Evolutionary conservation across 2,329 filamentous ascomycete species (phyloP), one percentile per base, ranked within the genome.

Genomic region (Acephala macrosclerotiorum): DNA sequence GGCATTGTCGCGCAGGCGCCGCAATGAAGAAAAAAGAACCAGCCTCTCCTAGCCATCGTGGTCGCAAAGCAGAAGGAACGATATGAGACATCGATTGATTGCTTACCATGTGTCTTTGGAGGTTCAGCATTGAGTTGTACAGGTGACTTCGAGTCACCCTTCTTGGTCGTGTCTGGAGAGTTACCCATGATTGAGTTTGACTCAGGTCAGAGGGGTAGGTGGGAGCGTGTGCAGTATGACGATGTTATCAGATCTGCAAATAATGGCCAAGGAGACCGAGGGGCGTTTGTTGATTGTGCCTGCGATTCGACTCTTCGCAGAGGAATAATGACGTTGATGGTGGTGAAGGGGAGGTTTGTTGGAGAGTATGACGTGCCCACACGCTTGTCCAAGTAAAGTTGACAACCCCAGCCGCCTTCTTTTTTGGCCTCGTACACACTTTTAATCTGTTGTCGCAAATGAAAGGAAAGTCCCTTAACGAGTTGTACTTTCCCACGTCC

Each of bases 121-220:
- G 63, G 60, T 22, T 69, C 67, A 38, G 66, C 60, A 60, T 70
- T 72, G 33, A 63, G 22, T 67, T 72, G 72, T 26, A 71, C 66
- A 35, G 73, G 72, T 25, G 73, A 74, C 61, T 65, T 73, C 12
- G 65, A 49, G 60, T 68, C 67, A 49, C 63, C 66, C 58, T 73
- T 72, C 67, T 71, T 74, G 11, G 60, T 66, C 12, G 66, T 56
- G 55, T 70, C 71, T 25, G 72, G 67, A 65, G 72, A 71, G 58
- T 67, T 69, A n/a, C 69, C 72, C 73, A 75, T 74, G 67, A 67
- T 72, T 66, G 68, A 64, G 65, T 55, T 64, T 45, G 26, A 66
- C 42, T 53, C 25, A 53, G 49, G 49, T 53, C 49, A 29, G 49
- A 53, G 49, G 49, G 49, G 49, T 53, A 53, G 49, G 49, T 14